phyloP scores from a whole-genome alignment of 2,329 filamentous ascomycete species.

The Neofusicoccum sp. region DNA sequence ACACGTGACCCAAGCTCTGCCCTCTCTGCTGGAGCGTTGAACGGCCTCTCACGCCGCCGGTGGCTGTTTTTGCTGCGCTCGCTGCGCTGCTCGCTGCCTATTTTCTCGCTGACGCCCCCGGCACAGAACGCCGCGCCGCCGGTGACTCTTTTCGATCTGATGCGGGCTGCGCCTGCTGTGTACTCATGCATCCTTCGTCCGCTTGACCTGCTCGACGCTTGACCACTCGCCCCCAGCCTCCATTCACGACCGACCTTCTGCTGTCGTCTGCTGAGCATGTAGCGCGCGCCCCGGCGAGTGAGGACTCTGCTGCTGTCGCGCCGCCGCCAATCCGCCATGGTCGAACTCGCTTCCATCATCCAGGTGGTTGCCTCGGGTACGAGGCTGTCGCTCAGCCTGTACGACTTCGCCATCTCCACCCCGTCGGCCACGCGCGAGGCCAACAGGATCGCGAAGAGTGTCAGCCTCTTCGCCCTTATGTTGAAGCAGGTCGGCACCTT shows the following conservation, averaged over 20 bases:
- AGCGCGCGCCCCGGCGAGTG: background rate
- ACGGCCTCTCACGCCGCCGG: background rate
- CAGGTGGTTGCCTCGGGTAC: constrained; percentile 34
- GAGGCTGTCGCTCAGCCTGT: constrained; percentile 33
- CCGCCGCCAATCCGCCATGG: no score
- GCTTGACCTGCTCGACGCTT: background rate
- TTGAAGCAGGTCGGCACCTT: constrained; percentile 39
- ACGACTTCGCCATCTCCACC: constrained; percentile 29
- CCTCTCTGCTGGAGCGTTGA: background rate
- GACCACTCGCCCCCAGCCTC: no score
- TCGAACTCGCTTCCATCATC: constrained; percentile 35
- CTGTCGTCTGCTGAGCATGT: constrained; percentile 7
- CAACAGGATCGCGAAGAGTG: constrained; percentile 31
- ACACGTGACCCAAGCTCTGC: background rate
- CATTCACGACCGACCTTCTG: constrained; percentile 1
- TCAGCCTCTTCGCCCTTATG: constrained; percentile 35
- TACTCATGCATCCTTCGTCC: background rate
- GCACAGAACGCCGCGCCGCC: no score
- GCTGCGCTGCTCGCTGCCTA: constrained; percentile 3
- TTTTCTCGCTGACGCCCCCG: background rate
- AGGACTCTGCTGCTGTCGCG: background rate
- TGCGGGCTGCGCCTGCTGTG: background rate
- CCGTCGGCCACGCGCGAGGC: constrained; percentile 28
- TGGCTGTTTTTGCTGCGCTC: no score
- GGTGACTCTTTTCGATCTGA: background rate